Percentiles rank a stretch among this genome's conserved stretches.
Evolutionary conservation across 305 asterid genomes (phyloP).

Genomic region (Solanum aculeatissimum): DNA sequence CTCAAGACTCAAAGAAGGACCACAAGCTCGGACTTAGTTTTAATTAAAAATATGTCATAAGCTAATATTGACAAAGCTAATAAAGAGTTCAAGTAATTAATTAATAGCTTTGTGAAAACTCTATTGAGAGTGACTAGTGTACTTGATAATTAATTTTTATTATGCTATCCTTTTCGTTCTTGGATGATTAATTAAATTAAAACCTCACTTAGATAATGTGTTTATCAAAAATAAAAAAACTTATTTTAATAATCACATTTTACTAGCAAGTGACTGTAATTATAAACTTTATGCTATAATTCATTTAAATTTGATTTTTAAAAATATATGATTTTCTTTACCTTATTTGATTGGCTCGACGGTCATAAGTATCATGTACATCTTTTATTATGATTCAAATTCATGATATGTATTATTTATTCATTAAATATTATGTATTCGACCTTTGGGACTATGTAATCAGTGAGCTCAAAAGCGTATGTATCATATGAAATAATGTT

Average conservation of each 20-base stretch:
- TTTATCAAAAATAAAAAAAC: neutral
- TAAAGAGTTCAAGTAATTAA: neutral
- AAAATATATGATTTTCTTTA: neutral
- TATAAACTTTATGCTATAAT: neutral
- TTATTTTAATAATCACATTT: neutral
- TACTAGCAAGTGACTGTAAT: neutral
- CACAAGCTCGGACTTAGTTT: too few species aligned
- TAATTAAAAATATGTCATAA: neutral
- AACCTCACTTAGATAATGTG: neutral
- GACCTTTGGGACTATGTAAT: too few species aligned
- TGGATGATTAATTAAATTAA: neutral
- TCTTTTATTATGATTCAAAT: too few species aligned
- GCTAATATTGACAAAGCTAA: neutral
- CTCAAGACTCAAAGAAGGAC: too few species aligned
- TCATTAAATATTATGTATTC: too few species aligned
- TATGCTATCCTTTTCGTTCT: neutral
- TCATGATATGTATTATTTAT: too few species aligned
- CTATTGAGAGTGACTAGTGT: neutral
- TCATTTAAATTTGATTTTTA: neutral
- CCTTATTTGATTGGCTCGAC: slow-evolving; percentile 3
- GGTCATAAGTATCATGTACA: neutral
- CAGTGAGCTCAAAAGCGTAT: too few species aligned
- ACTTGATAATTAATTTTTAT: neutral
- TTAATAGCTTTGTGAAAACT: neutral
- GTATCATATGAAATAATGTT: too few species aligned